Evolutionary conservation across 208 protist species (phyloP).

Genomic region (Leishmania lainsoni): DNA sequence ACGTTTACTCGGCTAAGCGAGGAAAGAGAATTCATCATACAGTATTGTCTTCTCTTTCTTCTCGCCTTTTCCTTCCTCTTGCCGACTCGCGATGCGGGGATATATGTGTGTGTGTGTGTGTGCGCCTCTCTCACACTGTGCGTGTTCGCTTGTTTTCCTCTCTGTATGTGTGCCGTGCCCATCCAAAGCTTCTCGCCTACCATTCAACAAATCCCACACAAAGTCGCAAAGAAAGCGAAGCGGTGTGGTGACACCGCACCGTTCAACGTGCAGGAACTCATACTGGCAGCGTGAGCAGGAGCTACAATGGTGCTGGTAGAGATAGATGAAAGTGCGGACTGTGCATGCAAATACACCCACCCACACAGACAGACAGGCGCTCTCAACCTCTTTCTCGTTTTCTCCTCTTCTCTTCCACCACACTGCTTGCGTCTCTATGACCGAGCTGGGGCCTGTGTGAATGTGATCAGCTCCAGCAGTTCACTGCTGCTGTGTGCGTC

Average conservation of each 20-base stretch:
- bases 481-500: background rate
- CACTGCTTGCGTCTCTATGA: background rate
- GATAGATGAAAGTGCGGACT: background rate
- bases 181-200: background rate
- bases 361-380: background rate
- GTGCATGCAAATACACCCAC: background rate
- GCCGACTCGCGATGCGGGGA: background rate
- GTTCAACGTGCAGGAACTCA: background rate
- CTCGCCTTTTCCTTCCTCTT: slow-evolving; percentile 10
- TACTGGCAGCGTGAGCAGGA: background rate
- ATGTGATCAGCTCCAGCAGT: background rate
- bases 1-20: background rate
- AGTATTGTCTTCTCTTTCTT: background rate
- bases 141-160: background rate
- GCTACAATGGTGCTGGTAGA: background rate
- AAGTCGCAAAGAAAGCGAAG: background rate
- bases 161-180: background rate
- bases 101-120: background rate
- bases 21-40: background rate
- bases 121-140: background rate
- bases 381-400: background rate
- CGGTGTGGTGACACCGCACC: background rate
- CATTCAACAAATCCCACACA: background rate
- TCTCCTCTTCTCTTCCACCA: background rate
- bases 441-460: background rate